These are phyloP conservation scores for Plasmodium inui DNA, from an alignment of 169 alveolate species.

Conservation along the genomic window DNA sequence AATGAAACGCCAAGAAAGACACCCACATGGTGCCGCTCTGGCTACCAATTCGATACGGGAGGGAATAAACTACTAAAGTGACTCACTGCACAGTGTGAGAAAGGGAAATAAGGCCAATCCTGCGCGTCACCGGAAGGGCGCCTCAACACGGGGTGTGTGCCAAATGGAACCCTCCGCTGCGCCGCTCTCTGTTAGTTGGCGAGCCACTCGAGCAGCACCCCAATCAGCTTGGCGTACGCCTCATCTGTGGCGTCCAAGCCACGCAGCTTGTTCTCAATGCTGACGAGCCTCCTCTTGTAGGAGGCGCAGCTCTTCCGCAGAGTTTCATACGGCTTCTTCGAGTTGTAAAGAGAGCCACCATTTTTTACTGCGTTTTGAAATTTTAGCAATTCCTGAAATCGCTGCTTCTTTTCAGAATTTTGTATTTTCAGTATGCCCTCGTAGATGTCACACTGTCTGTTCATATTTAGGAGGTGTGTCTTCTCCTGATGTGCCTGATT, in stretches of 20 bases:
- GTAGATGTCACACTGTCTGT: conserved; percentile 10
- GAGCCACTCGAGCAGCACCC: conserved; percentile 47
- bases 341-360: not conserved
- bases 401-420: conserved; percentile 59
- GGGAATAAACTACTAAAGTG: not conserved
- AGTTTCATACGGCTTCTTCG: conserved; percentile 19
- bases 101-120: not conserved
- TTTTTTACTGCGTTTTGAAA: conserved; percentile 72
- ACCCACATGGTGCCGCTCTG: not conserved
- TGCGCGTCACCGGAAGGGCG: not conserved
- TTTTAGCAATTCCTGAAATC: conserved; percentile 71
- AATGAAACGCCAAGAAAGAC: not conserved
- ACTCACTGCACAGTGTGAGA: not conserved
- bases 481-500: conserved; percentile 12
- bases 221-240: conserved; percentile 6
- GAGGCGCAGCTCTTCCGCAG: conserved; percentile 43
- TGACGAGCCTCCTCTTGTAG: conserved; percentile 18
- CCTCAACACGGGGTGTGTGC: not conserved
- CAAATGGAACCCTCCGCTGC: not conserved
- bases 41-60: not conserved
- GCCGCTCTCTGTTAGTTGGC: not conserved
- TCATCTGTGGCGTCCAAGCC: conserved; percentile 8
- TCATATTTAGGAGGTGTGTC: not conserved
- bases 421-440: conserved; percentile 26
- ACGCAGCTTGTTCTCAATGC: conserved; percentile 22